Conservation (phyloP, 1,139 yeast genomes). For the Pichia sp. region DNA sequence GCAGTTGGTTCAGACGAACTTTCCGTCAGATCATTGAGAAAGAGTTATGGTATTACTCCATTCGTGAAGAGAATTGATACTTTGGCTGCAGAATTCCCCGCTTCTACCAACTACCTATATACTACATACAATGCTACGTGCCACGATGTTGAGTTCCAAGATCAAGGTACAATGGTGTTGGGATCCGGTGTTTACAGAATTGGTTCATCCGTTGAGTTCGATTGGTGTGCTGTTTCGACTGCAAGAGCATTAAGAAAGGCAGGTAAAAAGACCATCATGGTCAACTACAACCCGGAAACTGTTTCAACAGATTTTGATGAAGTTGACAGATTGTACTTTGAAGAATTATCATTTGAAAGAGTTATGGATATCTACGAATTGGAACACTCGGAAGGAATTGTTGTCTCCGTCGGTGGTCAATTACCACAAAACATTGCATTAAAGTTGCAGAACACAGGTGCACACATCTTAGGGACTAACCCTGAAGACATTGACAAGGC, state of each 20-base stretch:
- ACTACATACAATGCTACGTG: constrained; percentile 91
- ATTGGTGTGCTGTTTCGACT: constrained; percentile 98
- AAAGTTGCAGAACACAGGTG: constrained; percentile 73
- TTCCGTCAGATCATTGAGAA: constrained; percentile 76
- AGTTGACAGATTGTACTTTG: constrained; percentile 94
- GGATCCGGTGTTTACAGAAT: constrained; percentile 99
- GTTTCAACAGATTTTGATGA: constrained; percentile 98
- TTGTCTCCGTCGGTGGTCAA: constrained; percentile 97
- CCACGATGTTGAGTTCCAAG: constrained; percentile 81
- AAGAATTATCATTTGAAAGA: constrained; percentile 91
- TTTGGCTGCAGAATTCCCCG: constrained; percentile 98
- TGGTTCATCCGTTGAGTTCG: constrained; percentile 97
- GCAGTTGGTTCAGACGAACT: constrained; percentile 63
- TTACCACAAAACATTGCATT: constrained; percentile 95
- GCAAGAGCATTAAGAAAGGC: constrained; percentile 88
- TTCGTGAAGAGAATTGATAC: constrained; percentile 97
- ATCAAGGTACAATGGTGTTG: constrained; percentile 87
- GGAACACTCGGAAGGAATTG: constrained; percentile 85
- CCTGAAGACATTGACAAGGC: constrained; percentile 96
- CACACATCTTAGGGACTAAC: constrained; percentile 86
- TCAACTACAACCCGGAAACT: constrained; percentile 97
- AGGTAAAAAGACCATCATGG: constrained; percentile 90
- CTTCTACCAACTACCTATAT: constrained; percentile 90
- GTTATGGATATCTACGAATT: constrained; percentile 95
- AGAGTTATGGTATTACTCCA: constrained; percentile 75